Conservation (phyloP, 306 rosid species). For the Sicyos edulis region DNA sequence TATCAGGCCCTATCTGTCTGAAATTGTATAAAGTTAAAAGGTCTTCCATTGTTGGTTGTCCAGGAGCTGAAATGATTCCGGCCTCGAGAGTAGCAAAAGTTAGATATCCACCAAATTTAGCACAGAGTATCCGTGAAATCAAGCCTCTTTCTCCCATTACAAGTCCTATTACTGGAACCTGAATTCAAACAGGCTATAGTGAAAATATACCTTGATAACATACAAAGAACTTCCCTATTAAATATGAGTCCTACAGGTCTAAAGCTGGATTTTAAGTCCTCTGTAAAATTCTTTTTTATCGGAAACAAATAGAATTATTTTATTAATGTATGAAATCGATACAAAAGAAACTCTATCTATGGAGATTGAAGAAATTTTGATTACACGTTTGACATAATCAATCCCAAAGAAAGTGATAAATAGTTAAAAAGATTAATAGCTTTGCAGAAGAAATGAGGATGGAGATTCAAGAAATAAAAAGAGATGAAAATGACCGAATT, state of each 20-base stretch:
- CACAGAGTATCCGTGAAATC: conserved; percentile 47
- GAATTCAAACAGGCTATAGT: conserved; percentile 7
- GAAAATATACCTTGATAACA: neutral
- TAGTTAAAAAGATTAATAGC: too few relatives aligned
- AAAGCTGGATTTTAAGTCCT: neutral
- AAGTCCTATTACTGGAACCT: conserved; percentile 30
- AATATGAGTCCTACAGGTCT: neutral
- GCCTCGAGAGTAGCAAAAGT: conserved; percentile 52
- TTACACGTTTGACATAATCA: too few relatives aligned
- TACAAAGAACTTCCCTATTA: neutral
- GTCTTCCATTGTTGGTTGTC: conserved; percentile 55
- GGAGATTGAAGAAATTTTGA: too few relatives aligned
- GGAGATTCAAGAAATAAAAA: too few relatives aligned
- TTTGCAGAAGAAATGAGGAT: too few relatives aligned
- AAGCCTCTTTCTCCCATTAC: conserved; percentile 68
- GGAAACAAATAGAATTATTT: too few relatives aligned
- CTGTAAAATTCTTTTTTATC: neutral
- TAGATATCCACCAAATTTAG: conserved; percentile 61
- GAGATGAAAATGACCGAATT: too few relatives aligned
- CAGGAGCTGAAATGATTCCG: conserved; percentile 46
- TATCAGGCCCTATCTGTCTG: conserved; percentile 45
- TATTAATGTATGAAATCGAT: too few relatives aligned
- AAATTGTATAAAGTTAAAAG: conserved; percentile 59
- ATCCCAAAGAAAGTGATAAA: too few relatives aligned
- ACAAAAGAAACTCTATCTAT: too few relatives aligned